phyloP scores from a whole-genome alignment of 345 rosid species.

The Dimocarpus longan region DNA sequence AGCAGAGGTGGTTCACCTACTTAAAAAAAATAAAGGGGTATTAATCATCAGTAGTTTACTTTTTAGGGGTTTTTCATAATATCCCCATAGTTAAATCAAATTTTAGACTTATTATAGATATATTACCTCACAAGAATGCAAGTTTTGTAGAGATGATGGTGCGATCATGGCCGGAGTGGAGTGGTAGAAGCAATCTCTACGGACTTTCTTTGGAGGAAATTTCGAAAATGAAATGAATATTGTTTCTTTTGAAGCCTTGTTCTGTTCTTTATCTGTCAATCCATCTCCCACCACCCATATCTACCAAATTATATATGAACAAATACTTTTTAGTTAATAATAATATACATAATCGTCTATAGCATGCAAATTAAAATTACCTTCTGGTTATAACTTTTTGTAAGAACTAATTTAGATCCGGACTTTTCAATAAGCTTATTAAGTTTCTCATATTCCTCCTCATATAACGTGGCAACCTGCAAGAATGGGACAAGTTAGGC shows the following conservation, averaged over 20 bases:
- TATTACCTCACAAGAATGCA: constrained; percentile 21
- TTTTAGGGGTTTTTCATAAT: no score
- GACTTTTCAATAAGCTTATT: not conserved
- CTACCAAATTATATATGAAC: not conserved
- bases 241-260: constrained; percentile 13
- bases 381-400: not conserved
- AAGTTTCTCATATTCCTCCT: not conserved
- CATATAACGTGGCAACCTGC: not conserved
- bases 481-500: no score
- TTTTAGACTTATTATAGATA: not conserved
- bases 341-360: no score
- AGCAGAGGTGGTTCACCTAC: no score
- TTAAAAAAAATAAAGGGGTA: no score
- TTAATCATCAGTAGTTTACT: no score
- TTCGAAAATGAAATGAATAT: not conserved
- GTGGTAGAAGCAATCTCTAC: constrained; percentile 18
- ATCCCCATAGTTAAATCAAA: no score
- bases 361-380: not conserved
- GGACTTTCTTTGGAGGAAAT: constrained; percentile 17
- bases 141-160: constrained; percentile 12
- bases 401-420: not conserved
- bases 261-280: constrained; percentile 5
- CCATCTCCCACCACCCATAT: constrained; percentile 21
- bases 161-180: constrained; percentile 16
- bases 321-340: no score